These are phyloP conservation scores for Globisporangium orthogonon DNA, from an alignment of 352 stramenopile species.

Conservation along the genomic window DNA sequence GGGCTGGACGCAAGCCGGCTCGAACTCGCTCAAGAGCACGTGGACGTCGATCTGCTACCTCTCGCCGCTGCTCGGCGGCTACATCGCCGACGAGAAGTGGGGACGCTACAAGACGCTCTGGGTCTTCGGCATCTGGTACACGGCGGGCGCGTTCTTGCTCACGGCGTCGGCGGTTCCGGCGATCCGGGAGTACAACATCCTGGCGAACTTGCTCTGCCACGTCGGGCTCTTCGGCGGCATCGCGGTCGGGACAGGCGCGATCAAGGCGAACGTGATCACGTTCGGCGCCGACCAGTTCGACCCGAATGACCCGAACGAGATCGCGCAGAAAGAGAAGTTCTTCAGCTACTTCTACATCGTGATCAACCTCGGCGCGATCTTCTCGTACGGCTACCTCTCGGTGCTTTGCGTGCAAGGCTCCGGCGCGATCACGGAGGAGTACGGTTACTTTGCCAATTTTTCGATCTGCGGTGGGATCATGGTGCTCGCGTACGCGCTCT, in stretches of 20 bases:
- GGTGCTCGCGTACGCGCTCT: constrained; percentile 70
- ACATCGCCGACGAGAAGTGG: constrained; percentile 85
- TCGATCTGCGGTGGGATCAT: constrained; percentile 76
- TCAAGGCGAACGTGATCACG: constrained; percentile 86
- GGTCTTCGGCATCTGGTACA: constrained; percentile 82
- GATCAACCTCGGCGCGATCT: constrained; percentile 88
- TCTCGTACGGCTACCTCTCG: constrained; percentile 88
- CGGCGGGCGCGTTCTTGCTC: constrained; percentile 57
- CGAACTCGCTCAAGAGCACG: constrained; percentile 85
- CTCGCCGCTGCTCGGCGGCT: constrained; percentile 74
- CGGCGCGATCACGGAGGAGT: constrained; percentile 59
- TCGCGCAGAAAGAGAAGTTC: constrained; percentile 77
- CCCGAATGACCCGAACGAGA: constrained; percentile 74
- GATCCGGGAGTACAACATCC: constrained; percentile 36
- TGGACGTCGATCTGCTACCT: constrained; percentile 87
- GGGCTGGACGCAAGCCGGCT: constrained; percentile 68
- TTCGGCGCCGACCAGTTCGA: constrained; percentile 87
- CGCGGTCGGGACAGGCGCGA: constrained; percentile 71
- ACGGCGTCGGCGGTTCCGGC: constrained; percentile 57
- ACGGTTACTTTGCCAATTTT: constrained; percentile 89
- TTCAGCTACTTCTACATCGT: constrained; percentile 92
- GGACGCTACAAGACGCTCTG: constrained; percentile 78
- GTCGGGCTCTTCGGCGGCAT: constrained; percentile 72
- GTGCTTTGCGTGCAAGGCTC: constrained; percentile 86
- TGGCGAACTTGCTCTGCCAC: constrained; percentile 64